Evolutionary conservation across 2,329 filamentous ascomycete genomes (phyloP), one percentile per base, ranked within the genome.

Genomic region (Fusarium globosum): DNA sequence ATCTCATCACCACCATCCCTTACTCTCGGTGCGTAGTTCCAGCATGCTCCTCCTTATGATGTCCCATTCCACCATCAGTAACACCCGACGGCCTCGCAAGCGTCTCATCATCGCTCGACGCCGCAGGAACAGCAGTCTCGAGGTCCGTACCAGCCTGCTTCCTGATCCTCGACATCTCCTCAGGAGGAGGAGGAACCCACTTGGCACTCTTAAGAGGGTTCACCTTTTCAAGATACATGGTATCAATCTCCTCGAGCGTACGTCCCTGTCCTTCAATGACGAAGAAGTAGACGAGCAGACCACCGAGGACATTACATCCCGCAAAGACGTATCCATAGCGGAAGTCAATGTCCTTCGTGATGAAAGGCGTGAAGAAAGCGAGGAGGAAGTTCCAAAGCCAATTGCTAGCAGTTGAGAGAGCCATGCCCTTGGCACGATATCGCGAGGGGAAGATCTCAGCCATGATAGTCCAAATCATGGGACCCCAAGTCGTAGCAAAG

Each of bases 321-420:
- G 92, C 93, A 80, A 95, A 95, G 36, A 95, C 90, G 72, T 94
- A 93, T 5, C 93, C 93, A 76, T 93, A 94, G 3, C 86, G 86
- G 81, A 92, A 95, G 74, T 92, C 88, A 61, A 95, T 95, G 7
- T 88, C 88, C 0, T 86, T 83, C 0, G 91, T 93, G 79, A 95
- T 95, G 81, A 94, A 95, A 1, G 93, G 92, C 0, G 93, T 94
- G 84, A 94, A 94, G 85, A 95, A 95, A 0, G 89, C 89, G 68
- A 91, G 87, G 72, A 93, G 85, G 82, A 95, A 95, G 81, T 94
- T 93, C 90, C 91, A 94, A 38, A 86, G 84, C 90, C 90, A 92
- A 81, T 92, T 92, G 74, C 86, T 87, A 0, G 88, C 86, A 0
- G 90, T 92, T 1, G 88, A 86, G 4, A 91, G 79, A 4, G 88